Evolutionary conservation across 768 basidiomycete species (phyloP).

Genomic region (Tremella mesenterica): DNA sequence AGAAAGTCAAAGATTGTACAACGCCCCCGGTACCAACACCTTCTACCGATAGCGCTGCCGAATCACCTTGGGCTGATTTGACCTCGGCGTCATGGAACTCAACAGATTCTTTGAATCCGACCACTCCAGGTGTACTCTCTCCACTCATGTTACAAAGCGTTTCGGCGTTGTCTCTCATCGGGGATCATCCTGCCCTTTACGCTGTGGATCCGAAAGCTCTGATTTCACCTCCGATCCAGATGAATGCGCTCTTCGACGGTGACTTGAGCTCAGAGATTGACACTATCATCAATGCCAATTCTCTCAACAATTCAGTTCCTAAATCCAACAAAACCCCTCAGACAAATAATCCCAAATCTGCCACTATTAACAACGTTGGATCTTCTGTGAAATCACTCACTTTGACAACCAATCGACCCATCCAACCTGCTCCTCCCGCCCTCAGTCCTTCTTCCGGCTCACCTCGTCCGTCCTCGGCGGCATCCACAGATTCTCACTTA

Average conservation of each 20-base stretch:
- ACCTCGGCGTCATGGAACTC: conserved; percentile 11
- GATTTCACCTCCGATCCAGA: conserved; percentile 12
- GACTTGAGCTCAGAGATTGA: background rate
- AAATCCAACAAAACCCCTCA: background rate
- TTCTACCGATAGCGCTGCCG: background rate
- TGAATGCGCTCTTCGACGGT: conserved; percentile 2
- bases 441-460: background rate
- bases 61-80: conserved; percentile 18
- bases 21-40: background rate
- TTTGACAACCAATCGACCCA: no score
- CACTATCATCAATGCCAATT: conserved; percentile 1
- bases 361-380: background rate
- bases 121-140: conserved; percentile 16
- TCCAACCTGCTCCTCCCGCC: background rate
- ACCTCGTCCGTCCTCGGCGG: background rate
- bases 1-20: conserved; percentile 1
- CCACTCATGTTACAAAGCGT: conserved; percentile 23
- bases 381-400: no score
- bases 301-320: no score
- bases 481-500: background rate
- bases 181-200: conserved; percentile 6
- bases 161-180: conserved; percentile 12
- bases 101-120: conserved; percentile 13
- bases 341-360: background rate
- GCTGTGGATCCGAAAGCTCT: conserved; percentile 23